A percentile compares a stretch with the other conserved stretches of the same genome.
Conservation (phyloP, 768 basidiomycete genomes). For the Artomyces pyxidatus region DNA sequence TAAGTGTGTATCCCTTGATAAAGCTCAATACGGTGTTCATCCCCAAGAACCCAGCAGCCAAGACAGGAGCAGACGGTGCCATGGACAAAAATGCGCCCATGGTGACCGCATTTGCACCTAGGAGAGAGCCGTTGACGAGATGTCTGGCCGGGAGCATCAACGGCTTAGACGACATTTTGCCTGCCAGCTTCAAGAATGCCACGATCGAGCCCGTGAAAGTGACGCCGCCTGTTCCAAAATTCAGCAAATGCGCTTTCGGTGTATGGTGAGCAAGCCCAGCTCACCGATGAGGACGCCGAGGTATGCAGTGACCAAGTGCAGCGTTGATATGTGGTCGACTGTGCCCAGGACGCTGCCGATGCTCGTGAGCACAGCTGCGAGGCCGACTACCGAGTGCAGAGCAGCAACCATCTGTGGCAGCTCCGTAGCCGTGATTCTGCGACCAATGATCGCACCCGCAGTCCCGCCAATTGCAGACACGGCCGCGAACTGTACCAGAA, state of each 20-base stretch:
- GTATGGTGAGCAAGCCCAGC: constrained; percentile 3
- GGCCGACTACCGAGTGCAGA: constrained; percentile 82
- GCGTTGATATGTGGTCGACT: constrained; percentile 53
- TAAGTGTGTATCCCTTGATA: constrained; percentile 79
- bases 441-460: constrained; percentile 65
- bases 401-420: constrained; percentile 79
- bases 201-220: constrained; percentile 89
- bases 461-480: constrained; percentile 69
- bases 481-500: constrained; percentile 70
- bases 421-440: constrained; percentile 81
- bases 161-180: constrained; percentile 70
- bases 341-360: constrained; percentile 72
- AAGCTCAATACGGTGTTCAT: constrained; percentile 72
- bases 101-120: constrained; percentile 61
- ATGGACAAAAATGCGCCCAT: constrained; percentile 73
- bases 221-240: constrained; percentile 52
- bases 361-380: constrained; percentile 83
- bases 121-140: constrained; percentile 60
- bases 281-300: constrained; percentile 78
- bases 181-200: constrained; percentile 83
- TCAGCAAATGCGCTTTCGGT: constrained; percentile 1
- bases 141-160: constrained; percentile 71
- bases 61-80: constrained; percentile 58
- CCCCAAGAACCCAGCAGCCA: constrained; percentile 74
- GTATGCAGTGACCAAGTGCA: constrained; percentile 81